phyloP scores from a whole-genome alignment of 2,329 filamentous ascomycete genomes.

The Aureobasidium sp. region DNA sequence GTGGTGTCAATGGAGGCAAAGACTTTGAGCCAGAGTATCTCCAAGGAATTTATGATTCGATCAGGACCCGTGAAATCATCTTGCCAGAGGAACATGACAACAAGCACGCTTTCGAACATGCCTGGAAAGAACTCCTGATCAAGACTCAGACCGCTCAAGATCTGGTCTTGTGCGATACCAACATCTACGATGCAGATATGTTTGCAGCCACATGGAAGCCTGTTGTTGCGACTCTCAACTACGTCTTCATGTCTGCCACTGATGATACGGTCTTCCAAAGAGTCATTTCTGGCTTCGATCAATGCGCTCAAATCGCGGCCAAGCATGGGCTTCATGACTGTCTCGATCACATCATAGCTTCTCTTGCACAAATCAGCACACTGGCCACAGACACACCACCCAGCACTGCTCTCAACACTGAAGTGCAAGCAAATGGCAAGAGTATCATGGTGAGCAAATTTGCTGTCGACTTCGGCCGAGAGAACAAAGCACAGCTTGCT shows the following conservation, averaged over 20 bases:
- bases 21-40: constrained; percentile 81
- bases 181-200: constrained; percentile 95
- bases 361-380: constrained; percentile 82
- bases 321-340: constrained; percentile 76
- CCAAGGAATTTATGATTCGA: constrained; percentile 79
- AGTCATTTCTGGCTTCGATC: constrained; percentile 89
- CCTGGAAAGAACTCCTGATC: constrained; percentile 86
- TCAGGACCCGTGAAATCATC: constrained; percentile 90
- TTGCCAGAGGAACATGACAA: constrained; percentile 96
- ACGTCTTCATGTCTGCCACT: constrained; percentile 97
- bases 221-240: constrained; percentile 87
- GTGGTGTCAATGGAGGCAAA: constrained; percentile 76
- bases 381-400: constrained; percentile 66
- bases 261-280: constrained; percentile 93
- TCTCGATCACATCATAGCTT: constrained; percentile 86
- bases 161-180: constrained; percentile 74
- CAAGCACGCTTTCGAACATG: constrained; percentile 91
- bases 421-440: constrained; percentile 83
- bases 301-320: constrained; percentile 86
- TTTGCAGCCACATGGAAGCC: constrained; percentile 94
- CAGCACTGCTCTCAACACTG: constrained; percentile 85
- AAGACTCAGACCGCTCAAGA: constrained; percentile 71
- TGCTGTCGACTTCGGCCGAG: constrained; percentile 87
- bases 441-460: constrained; percentile 98
- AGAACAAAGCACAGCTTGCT: constrained; percentile 87